Percentiles rank a stretch among this genome's conserved stretches.
Evolutionary conservation across 2,329 filamentous ascomycete genomes (phyloP).

Genomic region (Coniochaeta sp.): DNA sequence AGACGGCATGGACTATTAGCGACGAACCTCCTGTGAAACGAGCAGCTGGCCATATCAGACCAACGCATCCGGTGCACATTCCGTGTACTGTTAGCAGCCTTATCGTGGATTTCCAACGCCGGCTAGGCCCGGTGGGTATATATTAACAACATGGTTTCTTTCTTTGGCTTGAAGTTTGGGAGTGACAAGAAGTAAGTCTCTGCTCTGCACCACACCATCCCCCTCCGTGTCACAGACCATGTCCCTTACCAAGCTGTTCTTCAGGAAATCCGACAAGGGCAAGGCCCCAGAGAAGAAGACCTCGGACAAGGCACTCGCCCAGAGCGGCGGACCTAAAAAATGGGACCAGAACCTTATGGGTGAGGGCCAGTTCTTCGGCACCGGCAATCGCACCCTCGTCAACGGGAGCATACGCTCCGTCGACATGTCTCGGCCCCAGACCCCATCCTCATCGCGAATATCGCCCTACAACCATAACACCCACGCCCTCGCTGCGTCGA

Average conservation of each 20-base stretch:
- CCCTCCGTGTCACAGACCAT: neutral
- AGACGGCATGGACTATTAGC: neutral
- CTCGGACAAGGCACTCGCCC: slow-evolving; percentile 9
- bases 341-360: slow-evolving; percentile 25
- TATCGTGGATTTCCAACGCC: neutral
- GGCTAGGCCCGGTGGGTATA: neutral
- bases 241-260: neutral
- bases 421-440: slow-evolving; percentile 28
- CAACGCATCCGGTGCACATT: neutral
- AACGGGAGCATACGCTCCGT: slow-evolving; percentile 21
- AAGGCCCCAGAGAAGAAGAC: slow-evolving; percentile 9
- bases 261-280: slow-evolving; percentile 1
- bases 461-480: slow-evolving; percentile 26
- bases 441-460: slow-evolving; percentile 26
- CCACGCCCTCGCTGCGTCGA: slow-evolving; percentile 31
- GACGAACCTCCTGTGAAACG: neutral
- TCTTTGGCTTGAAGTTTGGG: slow-evolving; percentile 51
- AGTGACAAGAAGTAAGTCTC: slow-evolving; percentile 53
- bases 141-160: slow-evolving; percentile 44
- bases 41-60: slow-evolving; percentile 11
- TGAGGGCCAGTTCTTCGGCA: slow-evolving; percentile 29
- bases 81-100: neutral
- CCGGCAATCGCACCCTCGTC: slow-evolving; percentile 23
- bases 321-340: slow-evolving; percentile 18
- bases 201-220: neutral